Evolutionary conservation across 768 basidiomycete genomes (phyloP), one percentile per base, ranked within the genome.

Genomic region (Tulasnella sp.): DNA sequence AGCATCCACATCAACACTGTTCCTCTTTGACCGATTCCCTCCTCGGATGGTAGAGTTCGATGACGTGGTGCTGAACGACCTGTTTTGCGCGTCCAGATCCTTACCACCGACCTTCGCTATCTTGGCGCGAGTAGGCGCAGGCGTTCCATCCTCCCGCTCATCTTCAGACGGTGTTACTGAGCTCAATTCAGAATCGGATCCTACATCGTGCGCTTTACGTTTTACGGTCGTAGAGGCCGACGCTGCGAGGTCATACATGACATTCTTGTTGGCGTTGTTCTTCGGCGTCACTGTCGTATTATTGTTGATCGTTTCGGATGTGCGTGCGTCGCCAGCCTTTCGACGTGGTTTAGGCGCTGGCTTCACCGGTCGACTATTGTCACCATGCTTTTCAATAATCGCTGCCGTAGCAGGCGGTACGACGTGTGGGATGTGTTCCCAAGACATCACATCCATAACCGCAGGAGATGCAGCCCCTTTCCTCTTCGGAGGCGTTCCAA

Each of bases 401-500:
- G 34, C 51, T 26, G 30, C 41, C 21, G 51, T 21, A 13, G 51
- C 27, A 17, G 51, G 41, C 11, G 41, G 17, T 23, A 21, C 11
- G 3, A 23, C 27, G 27, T 26, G 34, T n/a, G 38, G 38, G 41
- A 56, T 42, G 41, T 41, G 32, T 29, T 56, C 41, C 54, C 54
- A 56, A 45, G 54, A 56, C 24, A 23, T 24, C 26, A 32, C 54
- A 30, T 41, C 32, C 26, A 43, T 19, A 11, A 42, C 54, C 41
- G 43, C 26, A n/a, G 27, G 26, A n/a, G 38, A 34, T 43, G 27
- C 43, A 34, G n/a, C n/a, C n/a, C 43, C 43, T 23, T 27, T 27
- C 26, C 19, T 19, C n/a, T 43, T 26, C 43, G 54, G 54, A 27
- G 54, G 54, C 26, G 54, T 56, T 21, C 54, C 54, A 43, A 56